These are phyloP conservation scores for Croton setiger DNA, from an alignment of 441 rosid genomes.

Conservation along the genomic window DNA sequence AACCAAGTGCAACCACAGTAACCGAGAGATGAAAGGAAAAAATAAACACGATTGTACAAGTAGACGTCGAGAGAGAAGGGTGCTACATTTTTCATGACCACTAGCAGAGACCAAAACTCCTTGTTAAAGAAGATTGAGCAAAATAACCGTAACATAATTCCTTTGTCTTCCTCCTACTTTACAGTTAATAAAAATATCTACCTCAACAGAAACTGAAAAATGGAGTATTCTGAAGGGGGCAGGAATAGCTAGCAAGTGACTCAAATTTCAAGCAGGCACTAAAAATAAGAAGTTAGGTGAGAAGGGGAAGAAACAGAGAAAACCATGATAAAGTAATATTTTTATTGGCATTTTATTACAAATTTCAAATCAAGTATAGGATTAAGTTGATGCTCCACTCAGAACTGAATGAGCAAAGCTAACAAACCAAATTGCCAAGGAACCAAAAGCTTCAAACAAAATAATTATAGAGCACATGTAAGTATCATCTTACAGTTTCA, in stretches of 20 bases:
- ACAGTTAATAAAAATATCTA: no score
- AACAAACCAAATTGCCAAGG: neutral
- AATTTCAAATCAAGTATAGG: neutral
- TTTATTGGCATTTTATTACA: neutral
- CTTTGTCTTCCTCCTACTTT: neutral
- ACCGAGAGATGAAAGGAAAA: neutral
- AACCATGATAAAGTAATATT: neutral
- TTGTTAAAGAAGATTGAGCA: neutral
- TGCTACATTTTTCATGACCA: neutral
- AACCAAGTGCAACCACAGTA: neutral
- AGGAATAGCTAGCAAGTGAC: no score
- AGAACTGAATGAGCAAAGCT: neutral
- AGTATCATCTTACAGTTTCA: conserved; percentile 60
- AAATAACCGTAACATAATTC: neutral
- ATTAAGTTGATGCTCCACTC: neutral
- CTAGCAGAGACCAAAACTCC: neutral
- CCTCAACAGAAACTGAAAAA: no score
- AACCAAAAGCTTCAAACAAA: neutral
- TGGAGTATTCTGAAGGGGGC: no score
- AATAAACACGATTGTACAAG: neutral
- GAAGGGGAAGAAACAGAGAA: no score
- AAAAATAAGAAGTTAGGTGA: no score
- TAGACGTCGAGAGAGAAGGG: neutral
- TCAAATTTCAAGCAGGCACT: no score
- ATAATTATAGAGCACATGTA: neutral